Base-by-base conservation (phyloP, 768 basidiomycete genomes). In the Hebeloma cylindrosporum region DNA sequence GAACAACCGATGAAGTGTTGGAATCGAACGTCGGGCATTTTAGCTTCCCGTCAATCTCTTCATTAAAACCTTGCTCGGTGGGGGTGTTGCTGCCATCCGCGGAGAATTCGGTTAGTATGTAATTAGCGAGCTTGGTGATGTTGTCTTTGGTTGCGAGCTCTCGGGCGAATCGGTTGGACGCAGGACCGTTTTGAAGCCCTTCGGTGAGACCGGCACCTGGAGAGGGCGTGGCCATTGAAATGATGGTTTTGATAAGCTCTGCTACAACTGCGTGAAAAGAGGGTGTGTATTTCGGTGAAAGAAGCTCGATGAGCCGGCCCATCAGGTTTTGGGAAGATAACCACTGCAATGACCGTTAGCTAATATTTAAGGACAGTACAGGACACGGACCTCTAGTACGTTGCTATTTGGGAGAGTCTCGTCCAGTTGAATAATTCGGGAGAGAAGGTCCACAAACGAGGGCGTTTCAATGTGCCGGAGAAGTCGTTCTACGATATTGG, bases 201-300 rank as follows among this genome's bases (percentile, higher is more conserved):
- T 85, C 79, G 32, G 83, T 77, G 54, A 92, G 75, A 45, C 75
- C 88, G 43, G 81, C 81, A 3, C 79, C 83, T 3, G 89, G 88
- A 0, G 92, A 88, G 5, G 91, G 90, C 1, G 93, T 85, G 26
- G 93, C 90, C 76, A 96, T 86, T 27, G 91, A 87, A 51, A 99
- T 93, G 51, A 98, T 93, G 38, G 86, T 86, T 63, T 95, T 95
- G 59, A 98, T 82, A 43, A 97, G 75, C 46, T 99, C 96, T 0
- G 92, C 78, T 23, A 92, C 89, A 45, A 92, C 84, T 6, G 80
- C 74, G 64, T 98, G 96, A 43, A 88, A 79, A 45, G 90, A 83
- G 26, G 81, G 71, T 16, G 82, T 76, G 48, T 89, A 72, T 7
- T 74, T 62, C 0, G 96, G 93, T 10, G 93, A 88, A 17, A 99